Evolutionary conservation across 83 land plant species (phyloP), one percentile per base, ranked within the genome.

Genomic region (Picea engelmannii): DNA sequence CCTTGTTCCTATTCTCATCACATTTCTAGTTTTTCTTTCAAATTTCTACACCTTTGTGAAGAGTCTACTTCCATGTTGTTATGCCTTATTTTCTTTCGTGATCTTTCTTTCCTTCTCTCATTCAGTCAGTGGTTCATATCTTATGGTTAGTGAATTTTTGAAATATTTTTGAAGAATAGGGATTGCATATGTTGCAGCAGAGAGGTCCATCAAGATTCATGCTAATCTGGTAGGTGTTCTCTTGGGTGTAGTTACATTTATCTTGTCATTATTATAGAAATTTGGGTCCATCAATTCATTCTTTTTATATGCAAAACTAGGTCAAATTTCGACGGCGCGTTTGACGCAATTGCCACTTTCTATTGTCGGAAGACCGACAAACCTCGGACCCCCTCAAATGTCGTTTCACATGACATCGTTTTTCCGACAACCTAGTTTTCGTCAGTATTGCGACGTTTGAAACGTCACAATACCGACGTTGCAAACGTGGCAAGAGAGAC

Each of bases 151-250:
- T 9, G 9, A 6, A 42, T 42, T 42, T 42, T 42, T 42, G 47
- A 6, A 42, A n/a, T 44, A 44, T 27, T 27, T 27, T 27, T 27
- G 31, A 27, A 27, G 31, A 4, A 66, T 91, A 12, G 82, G 81
- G 85, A 85, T 91, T 9, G 76, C 5, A 35, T n/a, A 9, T 18
- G 42, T 11, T 58, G 55, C 18, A 49, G 79, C 78, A 73, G 27
- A 44, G 59, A 73, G 76, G 47, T n/a, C 76, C 47, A 40, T 47
- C 76, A 12, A 35, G 58, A n/a, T 15, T 73, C 58, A 44, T 47
- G 20, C 23, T 47, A 21, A n/a, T 21, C 47, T 23, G 76, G 76
- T 58, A 4, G 21, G 21, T 23, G 76, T 73, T 15, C 4, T 73
- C 47, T 1, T 73, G 55, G 59, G 59, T 3, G 23, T 47, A 8